A percentile compares a stretch with the other conserved stretches of the same genome.
Evolutionary conservation across 2,329 filamentous ascomycete genomes (phyloP).

Genomic region (Penicillium sp.): DNA sequence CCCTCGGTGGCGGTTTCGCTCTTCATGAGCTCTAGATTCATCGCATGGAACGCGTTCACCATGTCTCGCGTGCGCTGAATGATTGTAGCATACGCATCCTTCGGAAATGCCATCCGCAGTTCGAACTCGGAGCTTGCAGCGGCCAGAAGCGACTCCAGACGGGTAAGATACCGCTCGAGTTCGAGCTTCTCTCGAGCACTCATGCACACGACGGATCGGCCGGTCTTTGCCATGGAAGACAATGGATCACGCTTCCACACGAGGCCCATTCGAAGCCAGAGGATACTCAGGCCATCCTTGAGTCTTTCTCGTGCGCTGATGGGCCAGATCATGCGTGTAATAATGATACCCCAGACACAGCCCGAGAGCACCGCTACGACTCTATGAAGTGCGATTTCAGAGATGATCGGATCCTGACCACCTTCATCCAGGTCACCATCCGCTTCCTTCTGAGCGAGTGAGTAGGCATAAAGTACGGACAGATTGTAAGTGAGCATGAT

Average conservation of each 20-base stretch:
- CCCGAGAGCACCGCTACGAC: constrained; percentile 82
- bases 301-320: constrained; percentile 86
- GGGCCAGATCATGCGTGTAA: constrained; percentile 89
- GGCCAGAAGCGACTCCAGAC: constrained; percentile 69
- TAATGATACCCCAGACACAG: constrained; percentile 86
- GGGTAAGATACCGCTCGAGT: constrained; percentile 73
- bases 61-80: constrained; percentile 78
- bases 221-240: constrained; percentile 64
- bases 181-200: constrained; percentile 82
- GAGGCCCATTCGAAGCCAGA: constrained; percentile 91
- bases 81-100: constrained; percentile 68
- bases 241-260: constrained; percentile 95
- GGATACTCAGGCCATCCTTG: constrained; percentile 81
- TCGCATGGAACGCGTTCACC: constrained; percentile 90
- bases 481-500: constrained; percentile 96
- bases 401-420: constrained; percentile 76
- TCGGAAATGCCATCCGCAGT: constrained; percentile 80
- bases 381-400: constrained; percentile 83
- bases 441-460: constrained; percentile 73
- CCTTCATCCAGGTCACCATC: constrained; percentile 78
- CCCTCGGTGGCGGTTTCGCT: constrained; percentile 72
- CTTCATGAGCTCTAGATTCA: constrained; percentile 88
- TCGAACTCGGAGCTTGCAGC: constrained; percentile 84
- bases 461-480: constrained; percentile 90
- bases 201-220: constrained; percentile 68